Evolutionary conservation across 805 yeast species (phyloP), one percentile per base, ranked within the genome.

Genomic region (Lipomyces kockii): DNA sequence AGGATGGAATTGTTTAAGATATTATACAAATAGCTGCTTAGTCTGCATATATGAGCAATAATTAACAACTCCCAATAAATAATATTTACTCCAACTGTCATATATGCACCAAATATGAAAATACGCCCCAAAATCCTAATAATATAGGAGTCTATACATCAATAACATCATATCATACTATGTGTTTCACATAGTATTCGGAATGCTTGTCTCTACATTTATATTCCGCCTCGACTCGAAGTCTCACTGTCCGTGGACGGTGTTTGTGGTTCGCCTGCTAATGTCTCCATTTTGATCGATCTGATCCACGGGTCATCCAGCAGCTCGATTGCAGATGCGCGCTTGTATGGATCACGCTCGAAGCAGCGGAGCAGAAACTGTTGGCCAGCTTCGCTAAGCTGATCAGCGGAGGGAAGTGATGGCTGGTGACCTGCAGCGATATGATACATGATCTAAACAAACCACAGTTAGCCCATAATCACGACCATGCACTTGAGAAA

Each of bases 371-470:
- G 81, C 71, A 95, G 79, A 77, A 95, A 93, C 27, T 82, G 81
- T 61, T 82, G 83, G 20, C 99, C 98, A 14, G 82, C 85, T 17
- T 83, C 84, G 72, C 95, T 88, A 63, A 95, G 81, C 78, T 92
- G 97, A 67, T 89, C 95, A 1, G 83, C 79, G 0, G 87, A 77
- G 3, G 99, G 99, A 62, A 94, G 81, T 73, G 86, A 92, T 0
- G 99, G 99, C 66, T 86, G 83, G 76, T 91, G 95, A 1, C 97
- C 97, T 2, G 97, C 96, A 0, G 98, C 98, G 75, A 95, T 95
- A 77, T 92, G 97, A 76, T 93, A 95, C 98, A 95, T 94, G 61
- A 95, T 91, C 64, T 64, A 59, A 14, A 59, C 17, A 49, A 46
- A 25, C 7, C 7, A 7, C 9, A 37, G 32, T 46, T 20, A 54